Evolutionary conservation across 1,284 basidiomycete genomes (phyloP).

Genomic region (Cystobasidium sp.): DNA sequence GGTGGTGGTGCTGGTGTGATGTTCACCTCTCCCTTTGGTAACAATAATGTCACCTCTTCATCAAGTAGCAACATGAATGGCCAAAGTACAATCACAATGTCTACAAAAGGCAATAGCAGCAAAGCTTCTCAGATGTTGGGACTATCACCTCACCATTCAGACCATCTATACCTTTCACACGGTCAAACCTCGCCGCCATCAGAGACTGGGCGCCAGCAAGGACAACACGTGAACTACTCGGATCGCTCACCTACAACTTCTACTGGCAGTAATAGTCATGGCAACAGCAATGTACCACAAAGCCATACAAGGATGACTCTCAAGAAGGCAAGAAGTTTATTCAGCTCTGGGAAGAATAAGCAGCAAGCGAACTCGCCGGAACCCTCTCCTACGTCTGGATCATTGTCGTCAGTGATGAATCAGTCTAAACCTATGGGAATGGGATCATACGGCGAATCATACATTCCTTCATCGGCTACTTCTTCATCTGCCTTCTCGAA

Average conservation of each 20-base stretch:
- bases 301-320: conserved; percentile 25
- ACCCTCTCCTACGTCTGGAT: conserved; percentile 22
- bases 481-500: not conserved
- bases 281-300: not conserved
- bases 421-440: conserved; percentile 10
- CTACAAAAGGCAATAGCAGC: conserved; percentile 5
- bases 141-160: not conserved
- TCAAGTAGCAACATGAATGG: not conserved
- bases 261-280: not conserved
- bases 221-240: not conserved
- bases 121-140: conserved; percentile 41
- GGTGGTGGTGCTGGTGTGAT: not conserved
- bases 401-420: no score
- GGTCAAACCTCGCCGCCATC: not conserved
- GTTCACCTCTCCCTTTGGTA: conserved; percentile 8
- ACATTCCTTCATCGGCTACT: not conserved
- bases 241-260: not conserved
- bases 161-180: conserved; percentile 6
- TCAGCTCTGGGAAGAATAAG: conserved; percentile 9
- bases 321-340: conserved; percentile 38
- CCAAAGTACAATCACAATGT: not conserved
- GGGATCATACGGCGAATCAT: conserved; percentile 25
- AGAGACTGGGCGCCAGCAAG: not conserved
- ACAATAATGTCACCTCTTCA: not conserved
- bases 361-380: conserved; percentile 14